These are phyloP conservation scores for Adiantum capillusveneris DNA, from an alignment of 75 land plant species.

Conservation along the genomic window DNA sequence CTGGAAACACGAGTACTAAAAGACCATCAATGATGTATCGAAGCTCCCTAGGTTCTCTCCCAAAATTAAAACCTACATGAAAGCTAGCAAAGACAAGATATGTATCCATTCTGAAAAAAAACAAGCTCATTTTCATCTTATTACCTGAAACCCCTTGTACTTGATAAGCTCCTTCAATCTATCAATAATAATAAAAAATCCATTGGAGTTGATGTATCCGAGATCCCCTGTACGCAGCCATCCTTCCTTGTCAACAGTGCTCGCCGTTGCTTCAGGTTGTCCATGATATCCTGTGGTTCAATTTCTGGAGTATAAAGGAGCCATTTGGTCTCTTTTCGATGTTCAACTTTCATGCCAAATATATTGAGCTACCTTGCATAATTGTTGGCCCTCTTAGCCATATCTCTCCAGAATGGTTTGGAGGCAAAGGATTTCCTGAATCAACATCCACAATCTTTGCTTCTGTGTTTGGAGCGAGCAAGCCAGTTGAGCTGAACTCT, in stretches of 20 bases:
- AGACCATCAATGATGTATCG: too few relatives aligned
- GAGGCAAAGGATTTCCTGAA: slow-evolving; percentile 40
- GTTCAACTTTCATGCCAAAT: background rate
- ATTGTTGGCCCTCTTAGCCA: slow-evolving; percentile 60
- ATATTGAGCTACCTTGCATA: slow-evolving; percentile 72
- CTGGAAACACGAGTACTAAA: too few relatives aligned
- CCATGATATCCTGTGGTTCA: slow-evolving; percentile 48
- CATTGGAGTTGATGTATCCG: slow-evolving; percentile 75
- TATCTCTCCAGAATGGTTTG: slow-evolving; percentile 57
- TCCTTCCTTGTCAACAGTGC: slow-evolving; percentile 57
- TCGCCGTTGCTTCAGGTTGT: slow-evolving; percentile 54
- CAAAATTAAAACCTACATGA: too few relatives aligned
- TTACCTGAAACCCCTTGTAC: slow-evolving; percentile 86
- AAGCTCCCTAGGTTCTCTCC: too few relatives aligned
- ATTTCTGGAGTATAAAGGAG: too few relatives aligned
- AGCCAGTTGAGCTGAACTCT: slow-evolving; percentile 50
- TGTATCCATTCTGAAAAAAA: too few relatives aligned
- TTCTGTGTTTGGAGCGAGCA: slow-evolving; percentile 48
- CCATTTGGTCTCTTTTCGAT: background rate
- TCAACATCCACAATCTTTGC: slow-evolving; percentile 69
- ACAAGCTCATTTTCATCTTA: too few relatives aligned
- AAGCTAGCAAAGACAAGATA: too few relatives aligned
- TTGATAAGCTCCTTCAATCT: slow-evolving; percentile 86
- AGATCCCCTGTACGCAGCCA: slow-evolving; percentile 72
- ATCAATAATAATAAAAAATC: slow-evolving; percentile 73